phyloP scores from a whole-genome alignment of 805 yeast genomes.

The Sungouiella blattae region DNA sequence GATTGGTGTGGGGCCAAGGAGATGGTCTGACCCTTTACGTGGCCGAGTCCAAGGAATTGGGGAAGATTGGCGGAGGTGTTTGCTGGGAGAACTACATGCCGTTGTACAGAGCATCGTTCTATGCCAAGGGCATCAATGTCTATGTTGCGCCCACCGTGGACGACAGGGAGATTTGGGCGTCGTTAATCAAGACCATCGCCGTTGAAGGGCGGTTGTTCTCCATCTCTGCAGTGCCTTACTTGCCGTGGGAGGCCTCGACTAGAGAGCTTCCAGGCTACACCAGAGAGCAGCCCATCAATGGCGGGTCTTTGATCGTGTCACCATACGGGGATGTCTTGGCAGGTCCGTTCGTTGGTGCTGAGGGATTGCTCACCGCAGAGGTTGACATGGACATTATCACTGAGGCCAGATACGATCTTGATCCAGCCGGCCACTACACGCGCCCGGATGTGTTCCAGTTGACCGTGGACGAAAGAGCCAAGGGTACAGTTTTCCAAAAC shows the following conservation, averaged over 20 bases:
- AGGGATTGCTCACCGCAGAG: slow-evolving; percentile 39
- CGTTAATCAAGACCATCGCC: slow-evolving; percentile 40
- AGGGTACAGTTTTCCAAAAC: slow-evolving; percentile 4
- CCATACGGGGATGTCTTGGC: slow-evolving; percentile 38
- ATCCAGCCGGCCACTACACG: slow-evolving; percentile 40
- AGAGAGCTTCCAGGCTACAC: slow-evolving; percentile 20
- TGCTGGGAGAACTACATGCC: slow-evolving; percentile 49
- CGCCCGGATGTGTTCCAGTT: slow-evolving; percentile 40
- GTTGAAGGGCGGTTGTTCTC: slow-evolving; percentile 38
- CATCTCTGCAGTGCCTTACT: slow-evolving; percentile 39
- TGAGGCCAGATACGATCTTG: slow-evolving; percentile 41
- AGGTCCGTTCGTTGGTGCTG: slow-evolving; percentile 38
- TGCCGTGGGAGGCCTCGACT: slow-evolving; percentile 23
- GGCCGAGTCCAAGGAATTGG: slow-evolving; percentile 23
- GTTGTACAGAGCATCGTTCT: slow-evolving; percentile 36
- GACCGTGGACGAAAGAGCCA: slow-evolving; percentile 34
- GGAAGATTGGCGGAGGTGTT: slow-evolving; percentile 43
- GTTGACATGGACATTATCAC: slow-evolving; percentile 34
- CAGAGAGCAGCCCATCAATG: slow-evolving; percentile 32
- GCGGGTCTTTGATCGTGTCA: slow-evolving; percentile 20
- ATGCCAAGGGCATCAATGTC: slow-evolving; percentile 40
- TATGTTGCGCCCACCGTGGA: slow-evolving; percentile 43
- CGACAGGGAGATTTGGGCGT: slow-evolving; percentile 42
- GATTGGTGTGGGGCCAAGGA: slow-evolving; percentile 45
- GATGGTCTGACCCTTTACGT: slow-evolving; percentile 44